A percentile compares a stretch with the other conserved stretches of the same genome.
phyloP scores from a whole-genome alignment of 345 rosid species.

The Salix dunnii region DNA sequence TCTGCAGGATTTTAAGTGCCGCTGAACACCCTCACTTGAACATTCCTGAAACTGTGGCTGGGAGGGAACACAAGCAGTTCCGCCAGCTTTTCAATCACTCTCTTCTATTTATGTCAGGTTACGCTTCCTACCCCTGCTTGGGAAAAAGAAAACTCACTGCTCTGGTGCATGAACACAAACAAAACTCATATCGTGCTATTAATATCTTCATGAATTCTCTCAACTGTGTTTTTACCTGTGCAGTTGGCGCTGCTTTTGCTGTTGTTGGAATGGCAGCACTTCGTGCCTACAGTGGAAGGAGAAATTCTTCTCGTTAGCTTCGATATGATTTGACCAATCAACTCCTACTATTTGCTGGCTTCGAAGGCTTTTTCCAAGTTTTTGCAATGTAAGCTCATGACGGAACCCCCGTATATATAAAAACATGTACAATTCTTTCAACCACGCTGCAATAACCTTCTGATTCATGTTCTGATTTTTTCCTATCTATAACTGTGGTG shows the following conservation, averaged over 20 bases:
- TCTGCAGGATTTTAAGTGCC: conserved; percentile 48
- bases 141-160: not conserved
- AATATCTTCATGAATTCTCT: not conserved
- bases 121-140: not conserved
- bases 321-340: not conserved
- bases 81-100: conserved; percentile 57
- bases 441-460: not conserved
- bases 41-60: conserved; percentile 70
- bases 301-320: conserved; percentile 40
- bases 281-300: conserved; percentile 62
- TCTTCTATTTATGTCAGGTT: conserved; percentile 68
- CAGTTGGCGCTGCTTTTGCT: conserved; percentile 63
- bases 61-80: conserved; percentile 54
- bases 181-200: not conserved
- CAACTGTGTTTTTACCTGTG: conserved; percentile 14
- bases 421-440: not conserved
- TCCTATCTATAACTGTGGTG: not conserved
- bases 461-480: not conserved
- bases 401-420: conserved; percentile 3
- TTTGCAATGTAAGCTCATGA: not conserved
- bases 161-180: not conserved
- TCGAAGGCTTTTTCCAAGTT: conserved; percentile 11
- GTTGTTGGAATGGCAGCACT: conserved; percentile 60
- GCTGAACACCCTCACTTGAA: conserved; percentile 69
- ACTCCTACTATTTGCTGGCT: conserved; percentile 11